Percentiles rank a stretch among this genome's conserved stretches.
Evolutionary conservation across 352 stramenopile genomes (phyloP).

Genomic region (Pythium aquatile): DNA sequence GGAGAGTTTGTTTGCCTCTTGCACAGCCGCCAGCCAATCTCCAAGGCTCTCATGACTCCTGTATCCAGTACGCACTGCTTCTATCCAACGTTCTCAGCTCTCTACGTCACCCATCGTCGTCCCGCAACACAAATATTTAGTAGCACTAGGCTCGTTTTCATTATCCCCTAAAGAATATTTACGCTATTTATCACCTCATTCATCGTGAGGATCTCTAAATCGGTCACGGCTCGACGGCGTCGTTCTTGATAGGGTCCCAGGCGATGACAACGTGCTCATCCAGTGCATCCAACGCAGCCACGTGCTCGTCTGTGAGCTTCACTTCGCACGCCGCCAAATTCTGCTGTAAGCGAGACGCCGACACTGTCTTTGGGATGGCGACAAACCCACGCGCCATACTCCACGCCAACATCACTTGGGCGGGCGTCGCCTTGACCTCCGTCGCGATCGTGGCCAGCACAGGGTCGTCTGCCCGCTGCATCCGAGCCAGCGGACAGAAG

Average conservation of each 20-base stretch:
- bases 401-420: conserved; percentile 41
- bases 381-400: conserved; percentile 33
- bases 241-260: conserved; percentile 32
- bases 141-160: too few relatives aligned
- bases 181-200: not conserved
- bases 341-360: conserved; percentile 27
- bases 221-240: conserved; percentile 7
- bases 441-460: conserved; percentile 27
- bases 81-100: too few relatives aligned
- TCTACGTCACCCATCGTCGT: too few relatives aligned
- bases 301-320: conserved; percentile 21
- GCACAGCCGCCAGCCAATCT: not conserved
- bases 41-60: not conserved
- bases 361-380: conserved; percentile 46
- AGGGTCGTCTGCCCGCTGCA: conserved; percentile 18
- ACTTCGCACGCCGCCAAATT: conserved; percentile 33
- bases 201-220: too few relatives aligned
- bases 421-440: conserved; percentile 19
- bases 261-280: conserved; percentile 24
- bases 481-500: conserved; percentile 52
- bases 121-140: too few relatives aligned
- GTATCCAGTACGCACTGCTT: too few relatives aligned
- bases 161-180: too few relatives aligned
- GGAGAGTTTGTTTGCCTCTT: not conserved
- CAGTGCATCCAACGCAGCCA: conserved; percentile 28